These are phyloP conservation scores for Cornus florida DNA, from an alignment of 148 eudicot genomes.

Conservation along the genomic window DNA sequence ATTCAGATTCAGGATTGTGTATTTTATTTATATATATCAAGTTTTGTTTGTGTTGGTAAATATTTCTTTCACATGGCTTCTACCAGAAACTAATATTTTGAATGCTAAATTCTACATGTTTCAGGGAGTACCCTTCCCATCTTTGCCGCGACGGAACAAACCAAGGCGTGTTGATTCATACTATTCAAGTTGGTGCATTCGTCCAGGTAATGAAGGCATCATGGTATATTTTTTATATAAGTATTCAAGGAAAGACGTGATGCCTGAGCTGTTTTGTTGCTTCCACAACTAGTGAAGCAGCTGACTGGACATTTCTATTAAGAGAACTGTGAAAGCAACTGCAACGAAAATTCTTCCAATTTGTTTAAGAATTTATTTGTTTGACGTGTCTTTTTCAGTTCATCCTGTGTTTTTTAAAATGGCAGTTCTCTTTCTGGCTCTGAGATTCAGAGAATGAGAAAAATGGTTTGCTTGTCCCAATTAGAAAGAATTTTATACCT, in stretches of 20 bases:
- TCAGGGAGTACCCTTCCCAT: conserved; percentile 47
- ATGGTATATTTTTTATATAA: not conserved
- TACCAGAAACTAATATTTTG: not conserved
- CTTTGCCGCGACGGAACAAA: conserved; percentile 41
- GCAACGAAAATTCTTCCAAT: not conserved
- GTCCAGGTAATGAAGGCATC: conserved; percentile 33
- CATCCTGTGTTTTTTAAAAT: too few species aligned
- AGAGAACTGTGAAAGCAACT: not conserved
- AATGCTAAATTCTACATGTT: not conserved
- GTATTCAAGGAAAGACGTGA: not conserved
- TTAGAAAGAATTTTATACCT: not conserved
- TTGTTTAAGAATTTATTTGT: not conserved
- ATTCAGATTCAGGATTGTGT: not conserved
- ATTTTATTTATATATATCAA: not conserved
- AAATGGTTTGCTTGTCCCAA: not conserved
- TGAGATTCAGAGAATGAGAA: not conserved
- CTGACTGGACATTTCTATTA: not conserved
- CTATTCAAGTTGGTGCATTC: conserved; percentile 56
- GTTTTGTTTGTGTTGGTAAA: not conserved
- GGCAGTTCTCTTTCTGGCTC: not conserved
- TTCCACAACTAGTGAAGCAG: not conserved
- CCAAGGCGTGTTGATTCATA: conserved; percentile 57
- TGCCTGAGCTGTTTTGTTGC: not conserved
- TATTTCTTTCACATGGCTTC: not conserved
- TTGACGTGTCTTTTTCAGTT: not conserved